Conservation (phyloP, 176 grass and related monocot species). For the Typha latifolia region DNA sequence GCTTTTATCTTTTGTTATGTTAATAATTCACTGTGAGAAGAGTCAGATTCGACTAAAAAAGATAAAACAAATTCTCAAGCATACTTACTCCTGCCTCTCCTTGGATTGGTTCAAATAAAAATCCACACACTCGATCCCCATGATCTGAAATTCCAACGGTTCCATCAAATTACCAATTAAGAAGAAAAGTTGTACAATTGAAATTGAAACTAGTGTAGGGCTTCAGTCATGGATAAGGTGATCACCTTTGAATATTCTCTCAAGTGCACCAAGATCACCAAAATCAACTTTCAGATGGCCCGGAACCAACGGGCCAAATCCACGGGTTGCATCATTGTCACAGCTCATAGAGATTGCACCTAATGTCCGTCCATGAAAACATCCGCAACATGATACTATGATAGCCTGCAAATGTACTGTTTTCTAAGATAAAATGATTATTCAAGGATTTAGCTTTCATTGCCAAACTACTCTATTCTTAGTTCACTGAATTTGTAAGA, state of each 20-base stretch:
- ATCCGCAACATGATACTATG: conserved; percentile 91
- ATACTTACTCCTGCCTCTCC: conserved; percentile 91
- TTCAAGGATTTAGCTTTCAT: not conserved
- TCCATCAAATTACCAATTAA: conserved; percentile 1
- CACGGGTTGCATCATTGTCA: conserved; percentile 90
- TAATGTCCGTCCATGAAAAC: conserved; percentile 89
- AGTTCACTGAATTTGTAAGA: not conserved
- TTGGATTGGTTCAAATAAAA: conserved; percentile 99
- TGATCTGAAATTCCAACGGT: conserved; percentile 43
- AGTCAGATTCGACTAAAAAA: not conserved
- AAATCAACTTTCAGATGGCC: conserved; percentile 99
- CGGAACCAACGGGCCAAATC: conserved; percentile 82
- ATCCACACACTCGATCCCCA: conserved; percentile 64
- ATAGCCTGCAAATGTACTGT: conserved; percentile 51
- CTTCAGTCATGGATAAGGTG: not conserved
- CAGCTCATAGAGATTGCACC: conserved; percentile 95
- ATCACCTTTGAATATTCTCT: conserved; percentile 76
- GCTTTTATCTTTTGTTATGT: not conserved
- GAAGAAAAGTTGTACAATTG: not conserved
- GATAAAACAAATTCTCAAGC: conserved; percentile 6
- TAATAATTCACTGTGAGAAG: not conserved
- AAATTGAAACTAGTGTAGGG: not conserved
- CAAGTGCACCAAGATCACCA: conserved; percentile 63
- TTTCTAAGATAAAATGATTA: not conserved
- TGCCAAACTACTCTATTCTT: not conserved